phyloP scores from a whole-genome alignment of 768 basidiomycete genomes.

The Lactarius trivialis region DNA sequence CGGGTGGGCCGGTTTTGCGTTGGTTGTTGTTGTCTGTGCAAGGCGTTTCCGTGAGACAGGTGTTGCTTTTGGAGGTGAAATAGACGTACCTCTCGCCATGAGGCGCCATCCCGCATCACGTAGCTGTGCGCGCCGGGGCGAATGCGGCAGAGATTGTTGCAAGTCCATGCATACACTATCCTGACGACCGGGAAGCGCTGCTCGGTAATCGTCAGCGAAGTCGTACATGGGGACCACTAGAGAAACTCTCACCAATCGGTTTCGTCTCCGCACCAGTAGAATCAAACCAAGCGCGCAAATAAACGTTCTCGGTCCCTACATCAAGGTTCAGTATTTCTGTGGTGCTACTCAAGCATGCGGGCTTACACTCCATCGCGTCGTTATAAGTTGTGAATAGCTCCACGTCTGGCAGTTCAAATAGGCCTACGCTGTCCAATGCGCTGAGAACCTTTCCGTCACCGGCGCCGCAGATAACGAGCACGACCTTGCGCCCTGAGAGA shows the following conservation, averaged over 20 bases:
- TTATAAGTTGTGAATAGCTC: constrained; percentile 78
- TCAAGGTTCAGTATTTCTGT: not conserved
- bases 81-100: constrained; percentile 15
- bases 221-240: constrained; percentile 1
- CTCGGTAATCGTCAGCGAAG: not conserved
- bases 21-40: constrained; percentile 17
- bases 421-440: constrained; percentile 70
- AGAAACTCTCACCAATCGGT: constrained; percentile 37
- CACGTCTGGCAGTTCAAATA: constrained; percentile 71
- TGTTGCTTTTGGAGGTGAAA: not conserved
- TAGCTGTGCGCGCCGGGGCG: constrained; percentile 19
- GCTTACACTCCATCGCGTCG: constrained; percentile 89
- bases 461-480: constrained; percentile 82
- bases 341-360: not conserved
- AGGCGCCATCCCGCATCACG: constrained; percentile 21
- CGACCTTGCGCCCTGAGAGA: constrained; percentile 65
- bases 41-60: not conserved
- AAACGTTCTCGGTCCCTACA: constrained; percentile 92
- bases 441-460: constrained; percentile 58
- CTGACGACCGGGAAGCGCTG: constrained; percentile 21
- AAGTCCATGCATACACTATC: constrained; percentile 12
- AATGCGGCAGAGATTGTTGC: constrained; percentile 16
- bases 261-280: constrained; percentile 52
- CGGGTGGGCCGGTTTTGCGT: not conserved
- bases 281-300: constrained; percentile 73